These are phyloP conservation scores for Tricholoma saponaceum DNA, from an alignment of 768 basidiomycete species.

Conservation along the genomic window DNA sequence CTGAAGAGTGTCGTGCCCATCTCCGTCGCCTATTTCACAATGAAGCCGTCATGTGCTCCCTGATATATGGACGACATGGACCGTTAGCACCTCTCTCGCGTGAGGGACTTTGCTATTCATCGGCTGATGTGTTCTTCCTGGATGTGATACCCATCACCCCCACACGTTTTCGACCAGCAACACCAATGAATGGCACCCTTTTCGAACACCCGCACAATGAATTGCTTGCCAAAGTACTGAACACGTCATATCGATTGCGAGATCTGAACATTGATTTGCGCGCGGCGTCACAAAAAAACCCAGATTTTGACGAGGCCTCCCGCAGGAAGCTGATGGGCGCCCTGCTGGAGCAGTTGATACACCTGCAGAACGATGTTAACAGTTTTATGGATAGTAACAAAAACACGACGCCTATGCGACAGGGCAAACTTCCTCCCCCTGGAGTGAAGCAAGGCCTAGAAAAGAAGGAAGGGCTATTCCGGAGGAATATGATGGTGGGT, in stretches of 20 bases:
- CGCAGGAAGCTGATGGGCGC: slow-evolving; percentile 56
- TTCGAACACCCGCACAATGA: slow-evolving; percentile 98
- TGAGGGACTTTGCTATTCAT: slow-evolving; percentile 63
- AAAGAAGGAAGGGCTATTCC: slow-evolving; percentile 98
- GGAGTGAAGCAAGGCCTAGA: slow-evolving; percentile 97
- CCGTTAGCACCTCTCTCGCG: slow-evolving; percentile 61
- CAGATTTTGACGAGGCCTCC: slow-evolving; percentile 44
- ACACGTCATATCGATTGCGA: slow-evolving; percentile 74
- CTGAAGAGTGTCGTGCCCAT: slow-evolving; percentile 93
- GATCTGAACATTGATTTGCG: slow-evolving; percentile 69
- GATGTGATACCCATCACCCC: slow-evolving; percentile 90
- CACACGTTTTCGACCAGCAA: slow-evolving; percentile 92
- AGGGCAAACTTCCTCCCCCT: slow-evolving; percentile 86
- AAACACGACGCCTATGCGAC: slow-evolving; percentile 80
- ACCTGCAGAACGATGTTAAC: slow-evolving; percentile 93
- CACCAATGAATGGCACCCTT: slow-evolving; percentile 84
- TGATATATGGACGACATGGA: slow-evolving; percentile 93
- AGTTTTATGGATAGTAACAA: slow-evolving; percentile 97
- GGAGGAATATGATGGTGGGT: slow-evolving; percentile 98
- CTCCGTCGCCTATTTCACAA: slow-evolving; percentile 84
- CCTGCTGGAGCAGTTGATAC: slow-evolving; percentile 78
- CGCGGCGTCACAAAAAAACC: slow-evolving; percentile 55
- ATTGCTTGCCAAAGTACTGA: slow-evolving; percentile 74
- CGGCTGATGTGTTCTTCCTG: slow-evolving; percentile 97
- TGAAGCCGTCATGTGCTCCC: slow-evolving; percentile 74